phyloP scores from a whole-genome alignment of 306 rosid species.

The Dalbergia cultrata region DNA sequence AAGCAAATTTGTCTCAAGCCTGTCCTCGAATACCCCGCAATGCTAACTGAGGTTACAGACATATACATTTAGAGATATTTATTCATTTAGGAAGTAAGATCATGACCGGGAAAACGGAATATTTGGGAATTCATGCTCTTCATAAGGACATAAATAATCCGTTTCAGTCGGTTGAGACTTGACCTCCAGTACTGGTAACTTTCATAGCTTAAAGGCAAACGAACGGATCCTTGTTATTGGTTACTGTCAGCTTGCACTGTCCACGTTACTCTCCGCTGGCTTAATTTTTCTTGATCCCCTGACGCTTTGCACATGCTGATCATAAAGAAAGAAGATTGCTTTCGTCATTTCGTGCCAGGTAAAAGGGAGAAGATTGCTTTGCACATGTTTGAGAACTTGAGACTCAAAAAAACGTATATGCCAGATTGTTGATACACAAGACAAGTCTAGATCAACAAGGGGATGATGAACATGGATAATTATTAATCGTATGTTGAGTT shows the following conservation, averaged over 20 bases:
- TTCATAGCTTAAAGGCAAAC: neutral
- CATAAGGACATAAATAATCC: neutral
- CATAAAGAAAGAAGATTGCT: neutral
- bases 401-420: neutral
- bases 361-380: too few relatives aligned
- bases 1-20: too few relatives aligned
- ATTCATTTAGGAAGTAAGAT: constrained; percentile 6
- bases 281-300: constrained; percentile 43
- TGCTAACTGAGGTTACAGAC: too few relatives aligned
- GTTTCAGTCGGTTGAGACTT: neutral
- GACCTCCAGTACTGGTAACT: neutral
- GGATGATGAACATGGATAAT: neutral
- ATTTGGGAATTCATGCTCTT: neutral
- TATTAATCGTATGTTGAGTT: too few relatives aligned
- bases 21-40: too few relatives aligned
- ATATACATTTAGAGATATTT: neutral
- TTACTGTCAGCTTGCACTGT: neutral
- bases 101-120: neutral
- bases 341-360: neutral
- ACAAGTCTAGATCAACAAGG: neutral
- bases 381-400: too few relatives aligned
- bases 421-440: neutral
- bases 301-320: constrained; percentile 38
- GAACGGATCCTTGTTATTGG: neutral
- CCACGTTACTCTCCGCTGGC: constrained; percentile 12